Conservation (phyloP, 768 basidiomycete species). For the Amanita pallidorosea region DNA sequence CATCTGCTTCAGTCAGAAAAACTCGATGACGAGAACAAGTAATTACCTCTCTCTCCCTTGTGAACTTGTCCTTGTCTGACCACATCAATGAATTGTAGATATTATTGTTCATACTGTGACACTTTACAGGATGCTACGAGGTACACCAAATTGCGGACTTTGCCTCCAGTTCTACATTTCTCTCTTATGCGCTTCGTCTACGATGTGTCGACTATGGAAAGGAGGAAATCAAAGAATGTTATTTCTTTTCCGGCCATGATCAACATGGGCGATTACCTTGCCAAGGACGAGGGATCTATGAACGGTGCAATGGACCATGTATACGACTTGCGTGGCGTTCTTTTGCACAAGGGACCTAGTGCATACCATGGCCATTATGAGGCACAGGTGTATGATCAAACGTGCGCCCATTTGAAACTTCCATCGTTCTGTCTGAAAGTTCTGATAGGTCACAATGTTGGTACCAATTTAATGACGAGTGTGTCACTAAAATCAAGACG, state of each 20-base stretch:
- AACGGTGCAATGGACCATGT: conserved; percentile 15
- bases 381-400: conserved; percentile 66
- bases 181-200: conserved; percentile 92
- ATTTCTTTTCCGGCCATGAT: conserved; percentile 69
- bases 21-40: conserved; percentile 81
- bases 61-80: not conserved
- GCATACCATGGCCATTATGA: conserved; percentile 90
- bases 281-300: conserved; percentile 10
- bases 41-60: not conserved
- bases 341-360: conserved; percentile 85
- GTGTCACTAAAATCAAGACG: conserved; percentile 51
- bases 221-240: conserved; percentile 78
- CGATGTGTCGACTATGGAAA: conserved; percentile 63
- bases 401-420: not conserved
- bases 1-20: conserved; percentile 57
- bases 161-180: conserved; percentile 88
- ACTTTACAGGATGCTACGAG: conserved; percentile 71
- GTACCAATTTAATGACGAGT: conserved; percentile 92
- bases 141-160: conserved; percentile 51
- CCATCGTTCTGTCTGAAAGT: not conserved
- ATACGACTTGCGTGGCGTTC: conserved; percentile 81
- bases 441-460: conserved; percentile 36
- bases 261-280: conserved; percentile 57
- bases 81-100: conserved; percentile 34
- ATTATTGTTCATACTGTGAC: conserved; percentile 69